A percentile compares a stretch with the other conserved stretches of the same genome.
phyloP scores from a whole-genome alignment of 2,329 filamentous ascomycete genomes.

The Colletotrichum lentis region DNA sequence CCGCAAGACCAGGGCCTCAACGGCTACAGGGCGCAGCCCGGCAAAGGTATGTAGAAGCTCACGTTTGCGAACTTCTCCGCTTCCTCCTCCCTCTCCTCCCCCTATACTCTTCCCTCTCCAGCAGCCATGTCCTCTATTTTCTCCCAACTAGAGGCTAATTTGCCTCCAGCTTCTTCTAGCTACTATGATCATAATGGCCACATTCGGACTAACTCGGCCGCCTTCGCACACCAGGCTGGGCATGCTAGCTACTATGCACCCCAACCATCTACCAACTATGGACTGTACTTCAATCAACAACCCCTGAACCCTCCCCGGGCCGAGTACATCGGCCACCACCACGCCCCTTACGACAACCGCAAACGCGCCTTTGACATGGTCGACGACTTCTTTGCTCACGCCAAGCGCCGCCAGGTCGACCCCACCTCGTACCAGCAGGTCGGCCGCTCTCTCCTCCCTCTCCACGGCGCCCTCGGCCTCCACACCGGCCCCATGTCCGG shows the following conservation, averaged over 20 bases:
- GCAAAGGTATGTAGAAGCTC: constrained; percentile 59
- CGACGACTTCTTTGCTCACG: constrained; percentile 92
- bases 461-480: constrained; percentile 75
- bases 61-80: constrained; percentile 24
- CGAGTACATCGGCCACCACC: constrained; percentile 71
- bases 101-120: no score
- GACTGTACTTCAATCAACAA: constrained; percentile 81
- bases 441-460: constrained; percentile 83
- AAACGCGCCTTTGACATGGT: constrained; percentile 88
- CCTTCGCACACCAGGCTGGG: constrained; percentile 65
- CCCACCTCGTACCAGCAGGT: constrained; percentile 90
- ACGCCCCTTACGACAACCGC: constrained; percentile 68
- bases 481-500: constrained; percentile 59
- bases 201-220: constrained; percentile 64
- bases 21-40: constrained; percentile 62
- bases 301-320: constrained; percentile 60
- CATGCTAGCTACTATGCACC: constrained; percentile 67
- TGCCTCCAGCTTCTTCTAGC: constrained; percentile 59
- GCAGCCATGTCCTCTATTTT: constrained; percentile 42
- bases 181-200: constrained; percentile 73
- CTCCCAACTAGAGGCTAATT: constrained; percentile 53
- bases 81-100: no score
- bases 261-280: constrained; percentile 66
- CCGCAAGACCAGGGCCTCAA: constrained; percentile 62
- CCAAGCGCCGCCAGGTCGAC: constrained; percentile 91